A percentile compares a stretch with the other conserved stretches of the same genome.
These are phyloP conservation scores for Fusarium nygamai DNA, from an alignment of 2,329 filamentous ascomycete genomes.

Conservation along the genomic window DNA sequence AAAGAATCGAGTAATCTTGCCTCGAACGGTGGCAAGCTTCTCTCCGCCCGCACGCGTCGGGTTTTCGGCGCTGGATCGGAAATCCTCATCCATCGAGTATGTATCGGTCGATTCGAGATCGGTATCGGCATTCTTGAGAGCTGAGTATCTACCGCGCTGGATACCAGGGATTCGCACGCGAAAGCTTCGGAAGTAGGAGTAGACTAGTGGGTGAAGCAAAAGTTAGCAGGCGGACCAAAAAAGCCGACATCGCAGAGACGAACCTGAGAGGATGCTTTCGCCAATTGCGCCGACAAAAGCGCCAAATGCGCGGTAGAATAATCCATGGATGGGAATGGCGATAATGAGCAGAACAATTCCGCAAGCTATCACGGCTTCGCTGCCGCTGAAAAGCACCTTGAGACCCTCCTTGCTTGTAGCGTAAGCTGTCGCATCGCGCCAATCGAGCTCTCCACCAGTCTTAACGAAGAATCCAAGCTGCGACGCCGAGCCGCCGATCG, in stretches of 20 bases:
- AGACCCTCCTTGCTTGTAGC: slow-evolving; percentile 45
- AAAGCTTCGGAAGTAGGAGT: slow-evolving; percentile 24
- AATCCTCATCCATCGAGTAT: slow-evolving; percentile 33
- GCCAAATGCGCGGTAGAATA: slow-evolving; percentile 39
- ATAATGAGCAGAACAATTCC: slow-evolving; percentile 36
- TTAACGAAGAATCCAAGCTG: slow-evolving; percentile 47
- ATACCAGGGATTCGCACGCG: slow-evolving; percentile 29
- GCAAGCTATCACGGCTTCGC: slow-evolving; percentile 39
- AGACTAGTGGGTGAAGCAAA: slow-evolving; percentile 5
- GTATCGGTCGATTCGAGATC: slow-evolving; percentile 35
- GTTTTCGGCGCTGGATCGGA: slow-evolving; percentile 25
- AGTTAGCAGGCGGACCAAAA: neutral
- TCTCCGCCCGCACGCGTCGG: slow-evolving; percentile 12
- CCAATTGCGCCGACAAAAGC: slow-evolving; percentile 30
- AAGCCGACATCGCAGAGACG: neutral
- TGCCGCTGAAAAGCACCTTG: slow-evolving; percentile 47
- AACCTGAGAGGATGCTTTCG: slow-evolving; percentile 29
- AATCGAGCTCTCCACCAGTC: slow-evolving; percentile 47
- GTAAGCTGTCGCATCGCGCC: slow-evolving; percentile 45
- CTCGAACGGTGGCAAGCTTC: slow-evolving; percentile 3
- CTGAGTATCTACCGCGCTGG: slow-evolving; percentile 32
- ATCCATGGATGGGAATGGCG: slow-evolving; percentile 37
- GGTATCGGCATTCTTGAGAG: slow-evolving; percentile 19
- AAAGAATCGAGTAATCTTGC: slow-evolving; percentile 18
- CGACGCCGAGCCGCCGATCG: slow-evolving; percentile 43